Evolutionary conservation across 148 eudicot species (phyloP), one percentile per base, ranked within the genome.

Genomic region (Bassia scoparia): DNA sequence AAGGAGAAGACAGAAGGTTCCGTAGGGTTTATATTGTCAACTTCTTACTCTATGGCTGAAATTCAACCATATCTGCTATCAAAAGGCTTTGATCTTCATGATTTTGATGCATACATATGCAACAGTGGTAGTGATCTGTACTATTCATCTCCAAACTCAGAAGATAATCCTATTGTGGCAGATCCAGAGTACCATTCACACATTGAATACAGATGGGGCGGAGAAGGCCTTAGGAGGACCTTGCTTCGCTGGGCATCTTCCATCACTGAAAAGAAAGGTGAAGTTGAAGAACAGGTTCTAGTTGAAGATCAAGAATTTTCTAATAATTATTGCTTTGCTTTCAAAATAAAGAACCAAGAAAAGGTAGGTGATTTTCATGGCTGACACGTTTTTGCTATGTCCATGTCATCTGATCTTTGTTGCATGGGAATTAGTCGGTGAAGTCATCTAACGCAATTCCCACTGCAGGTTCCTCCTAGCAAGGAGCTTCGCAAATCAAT

Each of bases 81-180:
- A 20, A 87, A 83, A 72, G 90, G 90, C 34, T 64, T 89, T 76
- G 91, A 68, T 73, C 83, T 86, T 46, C 80, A 81, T 53, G 97
- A 88, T 80, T 95, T 95, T 83, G 99, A 95, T 88, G 97, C 97
- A 74, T 91, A 86, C 71, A 82, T 95, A 58, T 91, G 97, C 88
- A 95, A 86, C 31, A 95, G 99, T 75, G 99, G 99, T 24, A 89
- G 94, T 69, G 97, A 91, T 78, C 76, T 95, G 70, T 91, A 91
- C 76, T 95, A 95, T 70, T 80, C 97, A 48, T 88, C 97, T 59
- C 71, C 77, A 61, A 84, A 83, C 72, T 70, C 88, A 15, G 98
- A 91, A 48, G 90, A 87, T 38, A 81, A 78, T 67, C 85, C 87
- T 3, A 79, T 89, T 76, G 82, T 91, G 16, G 82, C 80, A 61